A percentile compares a stretch with the other conserved stretches of the same genome.
phyloP scores from a whole-genome alignment of 768 basidiomycete species.

The Crucibulum laeve region DNA sequence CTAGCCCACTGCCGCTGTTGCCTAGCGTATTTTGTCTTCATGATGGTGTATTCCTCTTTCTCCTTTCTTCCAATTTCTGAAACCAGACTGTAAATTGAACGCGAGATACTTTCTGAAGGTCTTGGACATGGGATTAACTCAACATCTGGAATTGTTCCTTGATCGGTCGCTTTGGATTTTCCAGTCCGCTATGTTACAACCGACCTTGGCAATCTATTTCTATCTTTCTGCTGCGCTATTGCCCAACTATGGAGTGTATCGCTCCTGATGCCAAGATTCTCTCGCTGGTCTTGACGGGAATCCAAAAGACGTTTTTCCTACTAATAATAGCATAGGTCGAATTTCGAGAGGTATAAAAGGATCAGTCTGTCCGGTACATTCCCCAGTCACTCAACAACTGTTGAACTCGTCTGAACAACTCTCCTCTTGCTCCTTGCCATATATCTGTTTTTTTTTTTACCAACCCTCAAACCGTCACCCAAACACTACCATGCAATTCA shows the following conservation, averaged over 20 bases:
- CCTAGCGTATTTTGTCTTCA: too few species aligned
- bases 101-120: too few species aligned
- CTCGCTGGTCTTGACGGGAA: slow-evolving; percentile 3
- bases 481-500: slow-evolving; percentile 25
- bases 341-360: slow-evolving; percentile 12
- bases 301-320: background rate
- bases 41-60: too few species aligned
- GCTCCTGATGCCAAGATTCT: slow-evolving; percentile 12
- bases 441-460: slow-evolving; percentile 5
- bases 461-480: slow-evolving; percentile 1
- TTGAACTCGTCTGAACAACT: background rate
- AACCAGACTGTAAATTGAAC: too few species aligned
- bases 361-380: background rate
- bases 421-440: background rate
- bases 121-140: too few species aligned
- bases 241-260: slow-evolving; percentile 1
- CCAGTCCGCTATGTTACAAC: background rate
- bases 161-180: background rate
- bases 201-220: slow-evolving; percentile 15
- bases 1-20: too few species aligned
- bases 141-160: background rate
- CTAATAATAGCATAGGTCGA: slow-evolving; percentile 5
- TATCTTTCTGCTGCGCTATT: slow-evolving; percentile 6
- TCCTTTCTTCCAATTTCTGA: too few species aligned
- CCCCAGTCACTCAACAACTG: slow-evolving; percentile 9